A percentile compares a stretch with the other conserved stretches of the same genome.
These are phyloP conservation scores for Aspergillus latus DNA, from an alignment of 2,329 filamentous ascomycete genomes.

Conservation along the genomic window DNA sequence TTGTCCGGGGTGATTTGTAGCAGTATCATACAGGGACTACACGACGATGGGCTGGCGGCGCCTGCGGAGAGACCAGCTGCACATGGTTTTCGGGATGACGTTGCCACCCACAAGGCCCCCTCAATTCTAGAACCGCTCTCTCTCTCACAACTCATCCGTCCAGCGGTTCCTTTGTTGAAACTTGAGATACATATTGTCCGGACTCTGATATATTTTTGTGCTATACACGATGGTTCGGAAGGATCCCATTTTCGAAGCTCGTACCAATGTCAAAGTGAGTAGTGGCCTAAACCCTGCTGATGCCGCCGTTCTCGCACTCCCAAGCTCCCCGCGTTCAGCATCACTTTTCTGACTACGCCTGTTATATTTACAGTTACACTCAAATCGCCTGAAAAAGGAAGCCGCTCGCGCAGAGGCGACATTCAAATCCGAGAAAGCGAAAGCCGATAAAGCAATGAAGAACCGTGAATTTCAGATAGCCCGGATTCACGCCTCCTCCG, in stretches of 20 bases:
- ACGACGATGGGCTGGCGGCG: background rate
- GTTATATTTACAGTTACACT: conserved; percentile 40
- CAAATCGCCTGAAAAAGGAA: conserved; percentile 50
- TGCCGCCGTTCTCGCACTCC: background rate
- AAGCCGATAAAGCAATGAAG: conserved; percentile 50
- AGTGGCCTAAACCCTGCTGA: background rate
- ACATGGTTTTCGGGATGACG: conserved; percentile 21
- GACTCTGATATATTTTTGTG: background rate
- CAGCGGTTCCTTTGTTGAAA: background rate
- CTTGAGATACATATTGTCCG: background rate
- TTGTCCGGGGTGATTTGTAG: no score
- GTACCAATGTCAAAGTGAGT: conserved; percentile 44
- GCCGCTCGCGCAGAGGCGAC: conserved; percentile 47
- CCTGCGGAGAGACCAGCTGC: background rate
- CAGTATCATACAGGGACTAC: no score
- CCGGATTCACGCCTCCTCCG: conserved; percentile 49
- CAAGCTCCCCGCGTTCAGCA: background rate
- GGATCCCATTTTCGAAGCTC: conserved; percentile 44
- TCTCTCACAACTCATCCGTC: background rate
- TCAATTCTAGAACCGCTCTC: conserved; percentile 11
- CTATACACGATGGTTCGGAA: conserved; percentile 38
- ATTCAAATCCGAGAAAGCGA: conserved; percentile 49
- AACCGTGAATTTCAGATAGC: conserved; percentile 51
- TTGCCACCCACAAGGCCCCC: conserved; percentile 21
- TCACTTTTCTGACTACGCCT: background rate